Conservation (phyloP, 2,329 filamentous ascomycete genomes). For the Diplodia scrobiculata region DNA sequence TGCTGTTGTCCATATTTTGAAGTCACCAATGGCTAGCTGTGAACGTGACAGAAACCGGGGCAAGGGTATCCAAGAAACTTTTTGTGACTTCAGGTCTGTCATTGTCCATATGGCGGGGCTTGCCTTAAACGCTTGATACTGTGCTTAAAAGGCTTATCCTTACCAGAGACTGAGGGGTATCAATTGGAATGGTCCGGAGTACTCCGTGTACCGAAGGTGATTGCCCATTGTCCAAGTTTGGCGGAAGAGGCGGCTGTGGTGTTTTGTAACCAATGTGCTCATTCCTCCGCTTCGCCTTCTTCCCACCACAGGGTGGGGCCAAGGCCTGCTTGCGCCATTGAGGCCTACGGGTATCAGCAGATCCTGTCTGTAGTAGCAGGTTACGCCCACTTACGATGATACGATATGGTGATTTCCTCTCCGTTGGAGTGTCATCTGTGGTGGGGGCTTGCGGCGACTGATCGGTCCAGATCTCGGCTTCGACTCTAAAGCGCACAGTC, state of each 20-base stretch:
- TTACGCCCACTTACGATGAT: constrained; percentile 52
- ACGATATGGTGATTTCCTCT: constrained; percentile 70
- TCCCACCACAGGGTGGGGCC: constrained; percentile 54
- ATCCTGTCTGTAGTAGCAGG: not conserved
- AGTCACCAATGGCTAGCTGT: not conserved
- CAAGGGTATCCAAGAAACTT: not conserved
- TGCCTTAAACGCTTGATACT: not conserved
- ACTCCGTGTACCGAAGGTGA: not conserved
- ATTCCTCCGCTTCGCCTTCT: constrained; percentile 27
- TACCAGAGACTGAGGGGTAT: constrained; percentile 13
- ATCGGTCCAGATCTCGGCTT: constrained; percentile 89
- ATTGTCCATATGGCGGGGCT: not conserved
- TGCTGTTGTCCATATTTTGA: not conserved
- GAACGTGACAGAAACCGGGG: not conserved
- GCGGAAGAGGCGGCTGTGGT: not conserved
- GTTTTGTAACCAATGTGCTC: not conserved
- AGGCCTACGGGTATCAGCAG: constrained; percentile 40
- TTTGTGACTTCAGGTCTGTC: not conserved
- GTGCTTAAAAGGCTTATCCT: not conserved
- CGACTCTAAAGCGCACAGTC: constrained; percentile 80
- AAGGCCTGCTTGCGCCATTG: constrained; percentile 53
- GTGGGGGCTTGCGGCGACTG: constrained; percentile 78
- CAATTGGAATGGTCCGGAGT: not conserved
- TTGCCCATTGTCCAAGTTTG: not conserved
- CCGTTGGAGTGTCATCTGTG: constrained; percentile 63